Conservation (phyloP, 148 eudicot genomes). For the Rhododendron henanense region DNA sequence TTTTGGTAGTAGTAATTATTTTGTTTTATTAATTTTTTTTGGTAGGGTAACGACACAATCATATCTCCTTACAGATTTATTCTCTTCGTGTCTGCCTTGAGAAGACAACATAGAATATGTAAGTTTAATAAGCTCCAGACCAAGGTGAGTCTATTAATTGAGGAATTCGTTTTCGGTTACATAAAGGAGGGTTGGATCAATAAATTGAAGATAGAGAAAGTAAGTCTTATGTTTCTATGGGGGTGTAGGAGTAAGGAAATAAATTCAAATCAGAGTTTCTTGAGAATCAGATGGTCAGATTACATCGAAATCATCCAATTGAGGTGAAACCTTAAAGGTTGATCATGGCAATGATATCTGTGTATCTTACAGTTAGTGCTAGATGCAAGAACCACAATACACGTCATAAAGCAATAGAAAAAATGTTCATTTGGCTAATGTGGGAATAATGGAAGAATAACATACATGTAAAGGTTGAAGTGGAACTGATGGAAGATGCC, state of each 20-base stretch:
- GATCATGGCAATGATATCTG: not conserved
- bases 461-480: slow-evolving; percentile 72
- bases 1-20: too few species aligned
- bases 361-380: not conserved
- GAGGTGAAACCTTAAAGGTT: not conserved
- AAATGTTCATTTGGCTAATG: not conserved
- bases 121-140: not conserved
- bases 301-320: not conserved
- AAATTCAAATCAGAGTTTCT: not conserved
- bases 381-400: not conserved
- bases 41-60: too few species aligned
- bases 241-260: not conserved
- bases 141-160: not conserved
- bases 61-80: not conserved
- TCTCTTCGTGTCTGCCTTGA: not conserved
- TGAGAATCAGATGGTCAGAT: not conserved
- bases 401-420: not conserved
- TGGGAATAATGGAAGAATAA: slow-evolving; percentile 4
- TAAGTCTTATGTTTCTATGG: not conserved
- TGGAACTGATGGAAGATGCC: slow-evolving; percentile 82
- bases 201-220: not conserved
- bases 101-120: not conserved
- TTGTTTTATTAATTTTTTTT: too few species aligned
- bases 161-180: not conserved
- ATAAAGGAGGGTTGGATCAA: not conserved